phyloP scores from a whole-genome alignment of 1,139 yeast species.

The Cylindricascospora bacillispora region DNA sequence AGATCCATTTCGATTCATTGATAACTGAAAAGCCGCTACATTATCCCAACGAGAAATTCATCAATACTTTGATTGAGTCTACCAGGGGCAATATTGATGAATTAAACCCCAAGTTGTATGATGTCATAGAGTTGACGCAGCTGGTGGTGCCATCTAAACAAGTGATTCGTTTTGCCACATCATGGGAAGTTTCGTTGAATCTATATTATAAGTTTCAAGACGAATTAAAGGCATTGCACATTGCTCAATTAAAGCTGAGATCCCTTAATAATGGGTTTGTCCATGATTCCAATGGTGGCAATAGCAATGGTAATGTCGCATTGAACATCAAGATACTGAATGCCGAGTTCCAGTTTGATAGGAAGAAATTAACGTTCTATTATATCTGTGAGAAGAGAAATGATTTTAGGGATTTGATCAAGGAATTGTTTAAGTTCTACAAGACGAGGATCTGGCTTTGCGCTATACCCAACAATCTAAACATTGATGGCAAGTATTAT shows the following conservation, averaged over 20 bases:
- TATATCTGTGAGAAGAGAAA: constrained; percentile 62
- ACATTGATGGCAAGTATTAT: constrained; percentile 21
- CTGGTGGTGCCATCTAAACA: constrained; percentile 44
- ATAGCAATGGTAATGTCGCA: constrained; percentile 1
- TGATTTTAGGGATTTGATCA: constrained; percentile 84
- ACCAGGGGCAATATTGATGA: constrained; percentile 15
- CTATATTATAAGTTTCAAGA: constrained; percentile 28
- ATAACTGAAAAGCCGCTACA: constrained; percentile 22
- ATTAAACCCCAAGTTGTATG: constrained; percentile 23
- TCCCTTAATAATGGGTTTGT: constrained; percentile 16
- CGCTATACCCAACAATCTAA: constrained; percentile 43
- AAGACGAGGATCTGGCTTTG: constrained; percentile 97
- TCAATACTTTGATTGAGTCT: constrained; percentile 17
- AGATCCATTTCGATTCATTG: constrained; percentile 29
- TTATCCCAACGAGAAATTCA: constrained; percentile 19
- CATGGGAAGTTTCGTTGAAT: constrained; percentile 27
- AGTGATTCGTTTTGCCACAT: constrained; percentile 42
- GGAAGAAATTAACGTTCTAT: constrained; percentile 84
- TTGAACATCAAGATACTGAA: constrained; percentile 39
- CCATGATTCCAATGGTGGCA: constrained; percentile 6
- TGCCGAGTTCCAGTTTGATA: constrained; percentile 93
- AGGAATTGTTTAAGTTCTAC: constrained; percentile 83
- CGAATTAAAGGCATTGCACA: constrained; percentile 35
- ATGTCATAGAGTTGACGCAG: constrained; percentile 27
- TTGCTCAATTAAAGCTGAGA: constrained; percentile 27